These are phyloP conservation scores for Raddia guianensis DNA, from an alignment of 176 grass and related monocot species.

Conservation along the genomic window DNA sequence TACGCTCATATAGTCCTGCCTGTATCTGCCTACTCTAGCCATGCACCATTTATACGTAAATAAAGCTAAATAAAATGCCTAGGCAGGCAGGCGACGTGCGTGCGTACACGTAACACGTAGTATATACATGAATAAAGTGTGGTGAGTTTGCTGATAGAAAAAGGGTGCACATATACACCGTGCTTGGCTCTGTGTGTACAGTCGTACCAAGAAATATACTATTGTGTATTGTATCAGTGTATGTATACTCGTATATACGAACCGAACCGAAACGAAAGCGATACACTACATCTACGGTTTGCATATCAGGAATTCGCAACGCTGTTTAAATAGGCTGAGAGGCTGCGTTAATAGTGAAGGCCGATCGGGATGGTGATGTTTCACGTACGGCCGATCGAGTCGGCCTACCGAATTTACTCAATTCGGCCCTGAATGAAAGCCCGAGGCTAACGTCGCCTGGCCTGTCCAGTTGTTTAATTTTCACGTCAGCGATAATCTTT, in stretches of 20 bases:
- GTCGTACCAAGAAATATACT: neutral
- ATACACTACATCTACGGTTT: too few relatives aligned
- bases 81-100: too few relatives aligned
- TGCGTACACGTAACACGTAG: neutral
- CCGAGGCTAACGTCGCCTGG: too few relatives aligned
- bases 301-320: too few relatives aligned
- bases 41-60: neutral
- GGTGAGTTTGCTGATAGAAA: neutral
- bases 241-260: neutral
- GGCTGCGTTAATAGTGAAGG: too few relatives aligned
- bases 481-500: too few relatives aligned
- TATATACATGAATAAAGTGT: neutral
- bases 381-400: neutral
- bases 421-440: neutral
- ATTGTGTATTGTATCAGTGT: neutral
- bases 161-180: neutral
- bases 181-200: neutral
- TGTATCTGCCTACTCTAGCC: neutral
- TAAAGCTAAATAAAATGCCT: constrained; percentile 37
- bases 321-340: too few relatives aligned
- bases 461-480: too few relatives aligned
- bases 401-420: neutral
- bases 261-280: too few relatives aligned
- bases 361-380: neutral
- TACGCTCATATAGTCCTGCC: neutral